phyloP scores from a whole-genome alignment of 1,139 yeast species.

The Suhomyces atakaporum region DNA sequence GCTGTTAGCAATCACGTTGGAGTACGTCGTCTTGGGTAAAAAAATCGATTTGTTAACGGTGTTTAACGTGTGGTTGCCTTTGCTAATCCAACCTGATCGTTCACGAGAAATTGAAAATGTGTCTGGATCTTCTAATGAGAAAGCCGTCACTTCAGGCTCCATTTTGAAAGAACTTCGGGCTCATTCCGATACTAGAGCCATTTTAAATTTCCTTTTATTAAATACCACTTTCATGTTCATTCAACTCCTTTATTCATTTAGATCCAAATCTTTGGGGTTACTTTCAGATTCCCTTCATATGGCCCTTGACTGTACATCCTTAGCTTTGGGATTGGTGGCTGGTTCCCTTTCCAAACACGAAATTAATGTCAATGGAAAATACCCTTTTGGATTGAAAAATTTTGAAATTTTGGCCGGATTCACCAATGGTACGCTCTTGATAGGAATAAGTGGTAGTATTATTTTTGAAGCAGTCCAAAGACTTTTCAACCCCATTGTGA shows the following conservation, averaged over 20 bases:
- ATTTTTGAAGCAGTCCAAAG: constrained; percentile 85
- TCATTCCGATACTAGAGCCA: constrained; percentile 81
- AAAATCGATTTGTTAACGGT: constrained; percentile 11
- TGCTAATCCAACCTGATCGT: constrained; percentile 21
- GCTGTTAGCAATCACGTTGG: constrained; percentile 21
- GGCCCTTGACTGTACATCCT: constrained; percentile 92
- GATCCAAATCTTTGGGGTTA: constrained; percentile 89
- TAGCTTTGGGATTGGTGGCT: constrained; percentile 87
- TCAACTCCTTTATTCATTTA: constrained; percentile 85
- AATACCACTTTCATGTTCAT: constrained; percentile 94
- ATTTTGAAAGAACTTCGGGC: constrained; percentile 44
- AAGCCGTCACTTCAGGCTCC: constrained; percentile 13
- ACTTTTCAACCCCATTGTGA: constrained; percentile 69
- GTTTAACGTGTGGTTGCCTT: constrained; percentile 20
- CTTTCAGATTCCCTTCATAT: constrained; percentile 92
- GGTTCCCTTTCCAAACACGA: constrained; percentile 56
- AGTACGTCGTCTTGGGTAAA: constrained; percentile 24
- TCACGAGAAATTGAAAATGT: constrained; percentile 11
- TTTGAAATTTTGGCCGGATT: constrained; percentile 94
- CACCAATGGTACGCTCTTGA: constrained; percentile 83
- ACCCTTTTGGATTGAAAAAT: constrained; percentile 83
- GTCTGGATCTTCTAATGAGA: constrained; percentile 7
- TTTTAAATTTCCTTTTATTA: constrained; percentile 79
- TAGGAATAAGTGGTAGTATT: constrained; percentile 89
- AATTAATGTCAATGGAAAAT: constrained; percentile 59